Base-by-base conservation (phyloP, 441 rosid genomes). In the Jatropha multifida region DNA sequence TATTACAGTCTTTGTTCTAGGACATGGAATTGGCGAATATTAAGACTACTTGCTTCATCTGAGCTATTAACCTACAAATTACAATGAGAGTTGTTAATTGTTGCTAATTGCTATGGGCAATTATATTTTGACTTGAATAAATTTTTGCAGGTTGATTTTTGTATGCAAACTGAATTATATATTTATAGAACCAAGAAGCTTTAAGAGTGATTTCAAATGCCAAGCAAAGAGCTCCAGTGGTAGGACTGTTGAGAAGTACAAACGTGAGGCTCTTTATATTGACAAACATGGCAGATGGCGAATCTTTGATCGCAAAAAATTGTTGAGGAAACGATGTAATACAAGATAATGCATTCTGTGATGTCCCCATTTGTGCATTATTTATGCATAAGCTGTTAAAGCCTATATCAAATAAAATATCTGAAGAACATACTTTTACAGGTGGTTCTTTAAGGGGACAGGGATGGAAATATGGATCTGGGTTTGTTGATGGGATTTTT, bases 401-500 rank as follows among this genome's bases (percentile, higher is more conserved):
- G 69, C 1, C 42, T 4, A 62, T 46, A 4, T 44, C 60, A 46
- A 26, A 55, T 59, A 38, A 15, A 52, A 44, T 32, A 32, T 32
- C 32, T 32, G 32, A 32, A 32, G 32, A 32, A 46, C 6, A 60
- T 13, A 4, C 68, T 44, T 80, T 20, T 41, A 68, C 78, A 94
- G 98, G 92, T 82, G 97, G 98, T 41, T 83, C 97, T 78, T 82
- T 94, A 78, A 92, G 91, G 32, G 97, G 98, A 26, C 75, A 85
- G 78, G 98, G 98, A 80, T 92, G 97, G 98, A 92, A 94, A 79
- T 94, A 91, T 40, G 97, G 97, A 49, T 94, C 98, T 14, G 97
- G 97, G 3, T 94, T 94, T 72, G 98, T 92, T 0, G 97, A 94
- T 81, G 97, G 96, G 68, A 86, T 94, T 32, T 94, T 94, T 81